These are phyloP conservation scores for Francoa sonchifolia DNA, from an alignment of 441 rosid genomes.

Conservation along the genomic window DNA sequence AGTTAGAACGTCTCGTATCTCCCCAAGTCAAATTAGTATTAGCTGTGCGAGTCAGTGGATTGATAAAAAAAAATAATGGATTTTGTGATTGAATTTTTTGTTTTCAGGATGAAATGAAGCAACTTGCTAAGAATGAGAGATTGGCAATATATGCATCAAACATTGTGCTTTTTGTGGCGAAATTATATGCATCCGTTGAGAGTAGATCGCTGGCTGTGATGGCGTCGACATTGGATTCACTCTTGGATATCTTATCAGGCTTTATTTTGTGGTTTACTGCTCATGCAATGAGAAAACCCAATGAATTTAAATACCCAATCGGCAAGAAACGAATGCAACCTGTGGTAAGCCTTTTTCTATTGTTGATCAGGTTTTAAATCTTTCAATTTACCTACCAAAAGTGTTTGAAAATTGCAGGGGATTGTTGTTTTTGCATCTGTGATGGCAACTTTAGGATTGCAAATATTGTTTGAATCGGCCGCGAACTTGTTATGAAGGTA, in stretches of 20 bases:
- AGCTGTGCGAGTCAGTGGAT: no score
- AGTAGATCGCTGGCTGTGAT: conserved; percentile 54
- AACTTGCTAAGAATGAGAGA: conserved; percentile 29
- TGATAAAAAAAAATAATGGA: no score
- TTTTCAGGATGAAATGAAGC: conserved; percentile 27
- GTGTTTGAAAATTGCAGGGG: conserved; percentile 23
- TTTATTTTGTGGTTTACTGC: conserved; percentile 53
- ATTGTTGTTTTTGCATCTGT: conserved; percentile 69
- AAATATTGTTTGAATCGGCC: conserved; percentile 48
- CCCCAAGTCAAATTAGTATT: no score
- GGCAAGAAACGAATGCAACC: conserved; percentile 66
- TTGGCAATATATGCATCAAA: conserved; percentile 39
- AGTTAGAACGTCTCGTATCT: no score
- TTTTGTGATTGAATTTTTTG: no score
- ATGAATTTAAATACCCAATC: conserved; percentile 36
- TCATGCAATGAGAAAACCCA: conserved; percentile 31
- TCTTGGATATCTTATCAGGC: conserved; percentile 49
- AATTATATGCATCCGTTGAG: conserved; percentile 37
- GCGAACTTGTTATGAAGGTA: conserved; percentile 42
- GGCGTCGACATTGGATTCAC: conserved; percentile 53
- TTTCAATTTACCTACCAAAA: not conserved
- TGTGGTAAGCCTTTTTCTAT: conserved; percentile 21
- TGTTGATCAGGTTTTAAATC: not conserved
- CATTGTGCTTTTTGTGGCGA: conserved; percentile 36
- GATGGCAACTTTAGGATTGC: conserved; percentile 69